Percentiles rank a stretch among this genome's conserved stretches.
phyloP scores from a whole-genome alignment of 805 yeast species.

The Ogataea pignaliae region DNA sequence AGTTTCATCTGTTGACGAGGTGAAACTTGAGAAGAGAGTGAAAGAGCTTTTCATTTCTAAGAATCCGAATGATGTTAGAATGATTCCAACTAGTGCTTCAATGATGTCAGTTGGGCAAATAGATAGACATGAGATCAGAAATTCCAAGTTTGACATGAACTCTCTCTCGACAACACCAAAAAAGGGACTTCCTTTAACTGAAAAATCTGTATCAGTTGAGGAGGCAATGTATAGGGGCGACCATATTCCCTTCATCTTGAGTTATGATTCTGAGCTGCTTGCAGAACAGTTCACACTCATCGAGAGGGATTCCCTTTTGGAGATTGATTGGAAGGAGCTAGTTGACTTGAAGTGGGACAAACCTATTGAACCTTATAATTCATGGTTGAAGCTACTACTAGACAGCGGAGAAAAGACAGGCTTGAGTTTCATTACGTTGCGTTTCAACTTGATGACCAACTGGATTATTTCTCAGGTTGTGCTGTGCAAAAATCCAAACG shows the following conservation, averaged over 20 bases:
- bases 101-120: no score
- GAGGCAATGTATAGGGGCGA: slow-evolving; percentile 40
- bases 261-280: slow-evolving; percentile 59
- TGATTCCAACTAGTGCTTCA: background rate
- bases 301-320: slow-evolving; percentile 78
- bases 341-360: slow-evolving; percentile 72
- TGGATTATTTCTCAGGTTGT: slow-evolving; percentile 90
- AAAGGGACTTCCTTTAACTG: slow-evolving; percentile 8
- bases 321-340: slow-evolving; percentile 89
- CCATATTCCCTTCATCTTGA: slow-evolving; percentile 81
- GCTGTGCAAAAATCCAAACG: slow-evolving; percentile 54
- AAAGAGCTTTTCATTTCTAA: slow-evolving; percentile 29
- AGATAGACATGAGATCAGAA: slow-evolving; percentile 3
- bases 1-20: slow-evolving; percentile 23
- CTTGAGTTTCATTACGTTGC: slow-evolving; percentile 71
- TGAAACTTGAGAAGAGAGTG: slow-evolving; percentile 28
- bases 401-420: slow-evolving; percentile 51
- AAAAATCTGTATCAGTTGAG: slow-evolving; percentile 27
- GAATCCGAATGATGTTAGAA: slow-evolving; percentile 15
- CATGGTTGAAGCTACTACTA: slow-evolving; percentile 78
- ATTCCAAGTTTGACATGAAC: slow-evolving; percentile 25
- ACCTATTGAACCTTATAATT: slow-evolving; percentile 60
- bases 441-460: slow-evolving; percentile 84
- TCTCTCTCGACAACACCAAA: slow-evolving; percentile 27
- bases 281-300: slow-evolving; percentile 83